Percentiles rank a stretch among this genome's conserved stretches.
phyloP scores from a whole-genome alignment of 2,329 filamentous ascomycete species.

The Aureobasidium sp. region DNA sequence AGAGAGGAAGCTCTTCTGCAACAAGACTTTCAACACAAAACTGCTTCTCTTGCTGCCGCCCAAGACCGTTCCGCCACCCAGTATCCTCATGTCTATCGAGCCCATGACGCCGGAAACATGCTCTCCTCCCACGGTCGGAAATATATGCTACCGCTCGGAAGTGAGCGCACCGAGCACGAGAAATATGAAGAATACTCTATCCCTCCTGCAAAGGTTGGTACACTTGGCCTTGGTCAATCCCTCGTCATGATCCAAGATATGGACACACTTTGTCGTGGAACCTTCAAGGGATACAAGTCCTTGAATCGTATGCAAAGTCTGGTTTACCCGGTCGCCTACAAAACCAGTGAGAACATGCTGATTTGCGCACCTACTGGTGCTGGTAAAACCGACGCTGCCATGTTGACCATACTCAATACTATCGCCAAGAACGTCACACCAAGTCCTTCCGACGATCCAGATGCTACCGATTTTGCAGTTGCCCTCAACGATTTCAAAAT shows the following conservation, averaged over 20 bases:
- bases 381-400: slow-evolving; percentile 96
- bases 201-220: slow-evolving; percentile 73
- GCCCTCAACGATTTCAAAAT: slow-evolving; percentile 89
- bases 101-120: slow-evolving; percentile 77
- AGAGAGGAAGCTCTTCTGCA: slow-evolving; percentile 69
- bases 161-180: slow-evolving; percentile 58
- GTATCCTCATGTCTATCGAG: slow-evolving; percentile 91
- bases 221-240: slow-evolving; percentile 63
- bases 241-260: slow-evolving; percentile 73
- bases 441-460: slow-evolving; percentile 66
- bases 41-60: slow-evolving; percentile 61
- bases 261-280: slow-evolving; percentile 83
- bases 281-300: slow-evolving; percentile 87
- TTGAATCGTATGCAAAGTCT: slow-evolving; percentile 98
- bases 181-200: slow-evolving; percentile 88
- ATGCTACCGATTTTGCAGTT: slow-evolving; percentile 74
- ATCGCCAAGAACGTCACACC: slow-evolving; percentile 79
- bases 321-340: slow-evolving; percentile 91
- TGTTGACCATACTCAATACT: slow-evolving; percentile 90
- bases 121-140: slow-evolving; percentile 72
- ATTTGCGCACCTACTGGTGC: slow-evolving; percentile 92
- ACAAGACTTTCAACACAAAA: slow-evolving; percentile 79
- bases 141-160: slow-evolving; percentile 74
- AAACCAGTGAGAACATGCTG: slow-evolving; percentile 95
- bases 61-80: slow-evolving; percentile 62